phyloP scores from a whole-genome alignment of 345 rosid genomes.

The Gossypium australe region DNA sequence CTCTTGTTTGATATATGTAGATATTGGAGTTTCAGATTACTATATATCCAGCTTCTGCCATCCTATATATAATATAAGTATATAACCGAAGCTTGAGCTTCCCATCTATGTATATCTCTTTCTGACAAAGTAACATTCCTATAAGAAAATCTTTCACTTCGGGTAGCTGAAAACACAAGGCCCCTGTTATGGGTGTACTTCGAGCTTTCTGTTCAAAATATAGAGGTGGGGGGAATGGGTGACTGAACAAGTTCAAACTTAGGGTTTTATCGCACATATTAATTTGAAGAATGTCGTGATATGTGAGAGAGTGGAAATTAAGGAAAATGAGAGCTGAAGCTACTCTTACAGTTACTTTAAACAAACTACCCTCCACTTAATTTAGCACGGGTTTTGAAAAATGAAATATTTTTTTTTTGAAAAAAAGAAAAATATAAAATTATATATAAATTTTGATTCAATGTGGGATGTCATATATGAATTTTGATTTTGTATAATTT shows the following conservation, averaged over 20 bases:
- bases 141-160: background rate
- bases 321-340: background rate
- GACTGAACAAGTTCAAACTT: background rate
- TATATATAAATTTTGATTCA: too few relatives aligned
- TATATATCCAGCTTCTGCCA: background rate
- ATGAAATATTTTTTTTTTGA: too few relatives aligned
- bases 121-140: background rate
- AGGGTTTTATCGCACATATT: background rate
- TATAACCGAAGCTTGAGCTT: background rate
- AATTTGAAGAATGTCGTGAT: background rate
- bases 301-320: background rate
- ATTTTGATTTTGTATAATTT: too few relatives aligned
- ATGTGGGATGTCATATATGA: rapidly evolving
- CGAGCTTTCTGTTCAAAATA: background rate
- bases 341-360: too few relatives aligned
- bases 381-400: too few relatives aligned
- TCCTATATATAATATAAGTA: background rate
- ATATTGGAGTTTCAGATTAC: background rate
- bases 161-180: background rate
- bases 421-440: too few relatives aligned
- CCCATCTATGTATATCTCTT: background rate
- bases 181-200: background rate
- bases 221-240: background rate
- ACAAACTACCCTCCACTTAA: too few relatives aligned
- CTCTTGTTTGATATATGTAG: background rate